Percentiles rank a stretch among this genome's conserved stretches.
phyloP scores from a whole-genome alignment of 2,329 filamentous ascomycete genomes.

The Ophiosphaerella korrae region DNA sequence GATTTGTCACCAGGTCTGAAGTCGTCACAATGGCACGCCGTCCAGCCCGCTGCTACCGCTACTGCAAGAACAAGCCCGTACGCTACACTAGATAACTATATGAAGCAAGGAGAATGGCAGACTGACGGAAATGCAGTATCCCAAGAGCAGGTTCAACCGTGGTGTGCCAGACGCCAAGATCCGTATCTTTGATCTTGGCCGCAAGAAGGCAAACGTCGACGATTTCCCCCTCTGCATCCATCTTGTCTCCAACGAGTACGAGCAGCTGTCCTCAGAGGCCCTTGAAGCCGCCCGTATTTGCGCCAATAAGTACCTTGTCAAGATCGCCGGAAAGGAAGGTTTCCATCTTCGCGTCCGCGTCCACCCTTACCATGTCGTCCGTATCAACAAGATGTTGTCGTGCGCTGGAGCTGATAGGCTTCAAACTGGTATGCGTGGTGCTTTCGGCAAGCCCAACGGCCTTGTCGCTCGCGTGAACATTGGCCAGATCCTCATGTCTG shows the following conservation, averaged over 20 bases:
- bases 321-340: conserved; percentile 71
- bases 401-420: conserved; percentile 99
- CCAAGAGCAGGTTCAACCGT: conserved; percentile 99
- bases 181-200: conserved; percentile 98
- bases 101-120: conserved; percentile 26
- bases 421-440: conserved; percentile 99
- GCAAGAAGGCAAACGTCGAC: conserved; percentile 98
- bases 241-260: conserved; percentile 99
- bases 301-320: conserved; percentile 94
- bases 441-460: conserved; percentile 99
- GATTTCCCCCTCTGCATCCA: conserved; percentile 98
- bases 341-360: conserved; percentile 78
- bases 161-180: conserved; percentile 86
- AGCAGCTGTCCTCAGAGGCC: conserved; percentile 99
- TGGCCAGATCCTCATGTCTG: conserved; percentile 96
- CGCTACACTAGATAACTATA: conserved; percentile 17
- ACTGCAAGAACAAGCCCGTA: conserved; percentile 99
- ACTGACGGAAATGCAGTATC: conserved; percentile 74
- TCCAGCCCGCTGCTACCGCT: conserved; percentile 99
- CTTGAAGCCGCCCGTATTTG: conserved; percentile 99
- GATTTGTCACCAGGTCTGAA: conserved; percentile 53
- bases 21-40: conserved; percentile 95
- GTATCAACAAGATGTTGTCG: conserved; percentile 99
- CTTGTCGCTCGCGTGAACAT: conserved; percentile 99
- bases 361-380: conserved; percentile 99